A percentile compares a stretch with the other conserved stretches of the same genome.
Evolutionary conservation across 169 alveolate genomes (phyloP).

Genomic region (Plasmodium vivax): DNA sequence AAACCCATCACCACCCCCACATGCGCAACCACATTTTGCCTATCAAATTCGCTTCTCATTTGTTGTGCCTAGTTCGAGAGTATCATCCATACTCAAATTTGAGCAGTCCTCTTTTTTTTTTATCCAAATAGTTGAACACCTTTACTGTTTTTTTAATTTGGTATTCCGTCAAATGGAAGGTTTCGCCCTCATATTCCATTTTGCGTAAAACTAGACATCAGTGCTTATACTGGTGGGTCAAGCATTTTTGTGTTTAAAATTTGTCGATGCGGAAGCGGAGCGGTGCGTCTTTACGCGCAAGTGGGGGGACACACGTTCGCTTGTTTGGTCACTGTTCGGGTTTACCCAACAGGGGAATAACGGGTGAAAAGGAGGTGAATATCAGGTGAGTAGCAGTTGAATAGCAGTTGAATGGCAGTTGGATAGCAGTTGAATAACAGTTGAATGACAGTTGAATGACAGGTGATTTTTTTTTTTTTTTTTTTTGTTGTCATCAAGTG

Average conservation of each 20-base stretch:
- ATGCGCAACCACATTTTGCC: neutral
- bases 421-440: neutral
- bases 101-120: conserved; percentile 60
- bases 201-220: neutral
- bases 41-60: neutral
- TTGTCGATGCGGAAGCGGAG: neutral
- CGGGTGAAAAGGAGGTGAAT: too few species aligned
- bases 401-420: neutral
- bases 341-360: neutral
- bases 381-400: too few species aligned
- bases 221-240: neutral
- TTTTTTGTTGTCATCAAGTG: neutral
- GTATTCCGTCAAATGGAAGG: conserved; percentile 67
- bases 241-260: neutral
- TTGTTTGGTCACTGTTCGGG: neutral
- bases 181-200: conserved; percentile 75
- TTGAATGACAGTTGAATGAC: neutral
- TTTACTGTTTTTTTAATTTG: conserved; percentile 67
- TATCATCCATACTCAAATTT: conserved; percentile 21
- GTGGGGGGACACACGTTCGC: neutral
- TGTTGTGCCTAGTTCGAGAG: neutral
- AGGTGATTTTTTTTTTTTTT: neutral
- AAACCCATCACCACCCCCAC: neutral
- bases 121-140: conserved; percentile 68
- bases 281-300: neutral